Evolutionary conservation across 2,329 filamentous ascomycete genomes (phyloP).

Genomic region (Orbilia blumenaviensis): DNA sequence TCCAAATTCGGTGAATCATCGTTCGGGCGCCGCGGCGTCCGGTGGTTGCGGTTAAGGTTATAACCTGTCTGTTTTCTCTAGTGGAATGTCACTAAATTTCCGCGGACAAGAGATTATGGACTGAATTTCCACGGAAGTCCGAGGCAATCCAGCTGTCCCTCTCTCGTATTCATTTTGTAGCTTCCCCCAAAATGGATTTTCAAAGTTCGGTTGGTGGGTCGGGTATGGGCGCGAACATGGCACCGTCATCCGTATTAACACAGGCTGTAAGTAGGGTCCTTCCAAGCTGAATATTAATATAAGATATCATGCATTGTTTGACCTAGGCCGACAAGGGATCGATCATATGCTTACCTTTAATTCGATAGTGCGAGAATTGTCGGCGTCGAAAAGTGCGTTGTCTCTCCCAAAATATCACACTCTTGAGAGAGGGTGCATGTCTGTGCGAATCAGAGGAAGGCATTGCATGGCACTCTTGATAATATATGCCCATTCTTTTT

Average conservation of each 20-base stretch:
- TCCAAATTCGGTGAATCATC: slow-evolving; percentile 32
- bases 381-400: slow-evolving; percentile 53
- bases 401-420: slow-evolving; percentile 41
- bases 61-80: slow-evolving; percentile 25
- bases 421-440: not conserved
- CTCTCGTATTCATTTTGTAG: slow-evolving; percentile 16
- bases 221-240: slow-evolving; percentile 16
- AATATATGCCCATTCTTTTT: not conserved
- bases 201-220: slow-evolving; percentile 17
- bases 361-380: slow-evolving; percentile 50
- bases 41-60: slow-evolving; percentile 21
- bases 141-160: slow-evolving; percentile 24
- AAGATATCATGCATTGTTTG: slow-evolving; percentile 39
- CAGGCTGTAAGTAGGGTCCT: slow-evolving; percentile 42
- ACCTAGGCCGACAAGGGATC: not conserved
- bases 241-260: slow-evolving; percentile 29
- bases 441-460: not conserved
- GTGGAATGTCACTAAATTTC: slow-evolving; percentile 21
- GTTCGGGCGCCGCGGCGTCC: slow-evolving; percentile 45
- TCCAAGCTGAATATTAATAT: not conserved
- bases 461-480: slow-evolving; percentile 1
- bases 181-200: slow-evolving; percentile 15
- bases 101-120: slow-evolving; percentile 30
- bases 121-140: slow-evolving; percentile 50
- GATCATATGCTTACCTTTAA: slow-evolving; percentile 2